Evolutionary conservation across 495 filamentous ascomycete species (phyloP).

Genomic region (Astrothelium subdiscretum): DNA sequence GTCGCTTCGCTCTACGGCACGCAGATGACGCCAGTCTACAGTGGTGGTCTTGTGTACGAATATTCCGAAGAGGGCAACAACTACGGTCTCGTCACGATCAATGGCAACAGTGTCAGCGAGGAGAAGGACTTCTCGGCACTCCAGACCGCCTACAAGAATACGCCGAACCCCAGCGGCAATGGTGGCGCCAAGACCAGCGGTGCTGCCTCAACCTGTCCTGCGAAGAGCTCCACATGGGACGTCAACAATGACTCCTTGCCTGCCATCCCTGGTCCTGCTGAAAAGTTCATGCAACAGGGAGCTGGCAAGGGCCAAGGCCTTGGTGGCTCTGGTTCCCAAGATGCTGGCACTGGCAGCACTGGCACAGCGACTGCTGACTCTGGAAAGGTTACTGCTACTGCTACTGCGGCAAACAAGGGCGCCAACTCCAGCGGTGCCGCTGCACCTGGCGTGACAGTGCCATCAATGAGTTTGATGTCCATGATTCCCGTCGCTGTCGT

Average conservation of each 20-base stretch:
- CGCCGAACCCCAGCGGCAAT: slow-evolving; percentile 55
- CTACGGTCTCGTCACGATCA: slow-evolving; percentile 69
- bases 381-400: slow-evolving; percentile 39
- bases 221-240: slow-evolving; percentile 58
- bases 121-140: slow-evolving; percentile 57
- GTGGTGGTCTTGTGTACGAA: slow-evolving; percentile 92
- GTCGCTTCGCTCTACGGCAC: slow-evolving; percentile 65
- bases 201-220: slow-evolving; percentile 55
- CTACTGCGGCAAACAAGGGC: slow-evolving; percentile 27
- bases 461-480: not conserved
- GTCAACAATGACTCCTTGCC: slow-evolving; percentile 58
- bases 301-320: slow-evolving; percentile 66
- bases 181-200: slow-evolving; percentile 67
- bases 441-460: slow-evolving; percentile 14
- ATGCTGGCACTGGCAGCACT: slow-evolving; percentile 48
- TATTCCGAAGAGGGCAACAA: slow-evolving; percentile 68
- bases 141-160: slow-evolving; percentile 49
- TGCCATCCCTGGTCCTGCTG: slow-evolving; percentile 56
- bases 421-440: slow-evolving; percentile 33
- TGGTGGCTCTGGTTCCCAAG: slow-evolving; percentile 58
- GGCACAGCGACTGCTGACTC: slow-evolving; percentile 53
- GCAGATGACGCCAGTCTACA: slow-evolving; percentile 87
- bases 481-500: not conserved
- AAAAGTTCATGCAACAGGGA: slow-evolving; percentile 58
- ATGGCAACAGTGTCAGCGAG: slow-evolving; percentile 42